A percentile compares a stretch with the other conserved stretches of the same genome.
Evolutionary conservation across 2,329 filamentous ascomycete species (phyloP).

Genomic region (Stachybotrys chartarum): DNA sequence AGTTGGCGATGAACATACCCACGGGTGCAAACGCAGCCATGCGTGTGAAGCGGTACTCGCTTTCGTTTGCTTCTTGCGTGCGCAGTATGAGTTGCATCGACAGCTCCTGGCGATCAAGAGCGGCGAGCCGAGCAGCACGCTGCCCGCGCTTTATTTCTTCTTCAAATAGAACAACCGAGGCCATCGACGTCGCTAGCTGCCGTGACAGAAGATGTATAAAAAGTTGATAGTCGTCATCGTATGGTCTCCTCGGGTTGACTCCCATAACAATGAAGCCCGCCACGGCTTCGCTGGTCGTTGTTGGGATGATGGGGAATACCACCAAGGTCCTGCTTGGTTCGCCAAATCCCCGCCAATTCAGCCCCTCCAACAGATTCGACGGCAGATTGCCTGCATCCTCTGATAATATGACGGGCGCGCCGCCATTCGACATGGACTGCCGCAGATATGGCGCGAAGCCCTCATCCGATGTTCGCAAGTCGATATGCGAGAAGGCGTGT

Average conservation of each 20-base stretch:
- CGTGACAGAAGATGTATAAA: slow-evolving; percentile 69
- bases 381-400: slow-evolving; percentile 62
- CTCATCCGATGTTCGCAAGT: slow-evolving; percentile 61
- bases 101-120: slow-evolving; percentile 68
- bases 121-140: slow-evolving; percentile 65
- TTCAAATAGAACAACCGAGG: slow-evolving; percentile 75
- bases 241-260: slow-evolving; percentile 69
- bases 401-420: slow-evolving; percentile 60
- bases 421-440: slow-evolving; percentile 61
- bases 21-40: slow-evolving; percentile 83
- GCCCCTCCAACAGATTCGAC: slow-evolving; percentile 53
- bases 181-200: slow-evolving; percentile 72
- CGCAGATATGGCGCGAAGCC: slow-evolving; percentile 72
- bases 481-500: slow-evolving; percentile 57
- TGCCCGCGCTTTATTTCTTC: slow-evolving; percentile 74
- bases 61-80: slow-evolving; percentile 55
- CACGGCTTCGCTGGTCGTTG: slow-evolving; percentile 60
- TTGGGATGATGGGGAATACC: slow-evolving; percentile 72
- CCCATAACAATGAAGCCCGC: slow-evolving; percentile 76
- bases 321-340: slow-evolving; percentile 65
- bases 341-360: slow-evolving; percentile 64
- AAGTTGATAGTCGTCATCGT: slow-evolving; percentile 72
- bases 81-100: slow-evolving; percentile 65
- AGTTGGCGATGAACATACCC: slow-evolving; percentile 78
- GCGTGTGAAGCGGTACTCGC: slow-evolving; percentile 72